Conservation (phyloP, 2,329 filamentous ascomycete species). For the Parastagonospora nodorum region DNA sequence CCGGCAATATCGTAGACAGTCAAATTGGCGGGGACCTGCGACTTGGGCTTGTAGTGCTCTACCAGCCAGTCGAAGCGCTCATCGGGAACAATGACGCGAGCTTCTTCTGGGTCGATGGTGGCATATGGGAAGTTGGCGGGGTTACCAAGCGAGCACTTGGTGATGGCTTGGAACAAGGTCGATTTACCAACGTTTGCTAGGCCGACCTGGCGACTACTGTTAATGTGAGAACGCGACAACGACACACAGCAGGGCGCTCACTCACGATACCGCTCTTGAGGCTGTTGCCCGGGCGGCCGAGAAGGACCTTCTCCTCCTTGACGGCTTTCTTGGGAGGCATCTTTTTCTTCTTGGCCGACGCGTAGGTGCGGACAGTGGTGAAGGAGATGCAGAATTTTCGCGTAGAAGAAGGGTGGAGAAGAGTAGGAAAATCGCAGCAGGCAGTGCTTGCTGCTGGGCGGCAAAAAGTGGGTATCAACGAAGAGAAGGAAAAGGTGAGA, state of each 20-base stretch:
- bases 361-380: conserved; percentile 59
- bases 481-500: conserved; percentile 55
- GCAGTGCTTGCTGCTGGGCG: conserved; percentile 57
- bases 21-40: conserved; percentile 92
- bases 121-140: conserved; percentile 99
- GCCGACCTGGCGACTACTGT: conserved; percentile 73
- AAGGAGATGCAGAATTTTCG: conserved; percentile 42
- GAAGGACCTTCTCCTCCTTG: conserved; percentile 92
- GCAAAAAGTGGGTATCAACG: conserved; percentile 58
- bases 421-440: conserved; percentile 41
- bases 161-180: conserved; percentile 99
- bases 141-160: conserved; percentile 95
- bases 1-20: conserved; percentile 99
- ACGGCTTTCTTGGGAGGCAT: conserved; percentile 96
- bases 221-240: conserved; percentile 47
- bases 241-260: conserved; percentile 57
- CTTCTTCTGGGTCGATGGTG: conserved; percentile 98
- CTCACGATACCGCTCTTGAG: conserved; percentile 98
- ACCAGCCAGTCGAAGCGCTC: conserved; percentile 94
- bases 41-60: conserved; percentile 98
- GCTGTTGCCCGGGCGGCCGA: conserved; percentile 96
- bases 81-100: conserved; percentile 95
- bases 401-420: conserved; percentile 40
- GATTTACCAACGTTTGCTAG: conserved; percentile 99
- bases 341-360: conserved; percentile 66